Conservation (phyloP, 1,284 basidiomycete genomes). For the Microbotryum lychnidis-dioicae region DNA sequence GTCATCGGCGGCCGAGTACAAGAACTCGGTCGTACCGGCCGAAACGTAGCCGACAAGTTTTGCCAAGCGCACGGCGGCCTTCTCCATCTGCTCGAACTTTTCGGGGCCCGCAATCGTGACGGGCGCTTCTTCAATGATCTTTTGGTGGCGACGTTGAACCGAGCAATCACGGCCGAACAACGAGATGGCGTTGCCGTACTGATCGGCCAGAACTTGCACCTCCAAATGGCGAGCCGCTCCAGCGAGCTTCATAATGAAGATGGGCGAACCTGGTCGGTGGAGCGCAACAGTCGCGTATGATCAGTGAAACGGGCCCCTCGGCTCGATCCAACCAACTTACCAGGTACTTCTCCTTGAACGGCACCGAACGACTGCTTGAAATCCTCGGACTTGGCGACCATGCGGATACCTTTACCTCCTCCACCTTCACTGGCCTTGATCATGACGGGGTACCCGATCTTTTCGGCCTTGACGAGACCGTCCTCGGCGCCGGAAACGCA, state of each 20-base stretch:
- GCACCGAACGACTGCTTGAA: conserved; percentile 94
- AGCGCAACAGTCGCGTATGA: conserved; percentile 5
- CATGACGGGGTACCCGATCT: conserved; percentile 97
- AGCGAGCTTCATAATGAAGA: conserved; percentile 99
- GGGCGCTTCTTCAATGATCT: conserved; percentile 99
- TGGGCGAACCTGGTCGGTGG: conserved; percentile 69
- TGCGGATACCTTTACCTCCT: conserved; percentile 96
- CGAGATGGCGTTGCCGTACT: conserved; percentile 98
- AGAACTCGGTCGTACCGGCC: conserved; percentile 88
- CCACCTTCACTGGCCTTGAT: conserved; percentile 99
- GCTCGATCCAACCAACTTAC: conserved; percentile 44
- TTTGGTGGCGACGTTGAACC: conserved; percentile 98
- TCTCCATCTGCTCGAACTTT: conserved; percentile 95
- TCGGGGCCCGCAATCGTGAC: conserved; percentile 90
- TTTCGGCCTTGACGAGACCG: conserved; percentile 71
- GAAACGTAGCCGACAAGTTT: conserved; percentile 99
- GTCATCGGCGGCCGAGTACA: conserved; percentile 90
- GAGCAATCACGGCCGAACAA: conserved; percentile 99
- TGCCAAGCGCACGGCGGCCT: conserved; percentile 91
- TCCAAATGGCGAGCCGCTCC: conserved; percentile 95
- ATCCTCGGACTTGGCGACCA: conserved; percentile 71
- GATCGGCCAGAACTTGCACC: conserved; percentile 96
- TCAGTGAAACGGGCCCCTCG: conserved; percentile 1
- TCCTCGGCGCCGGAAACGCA: conserved; percentile 87
- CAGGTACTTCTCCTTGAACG: conserved; percentile 92